These are phyloP conservation scores for Puya raimondii DNA, from an alignment of 176 grass and related monocot genomes.

Conservation along the genomic window DNA sequence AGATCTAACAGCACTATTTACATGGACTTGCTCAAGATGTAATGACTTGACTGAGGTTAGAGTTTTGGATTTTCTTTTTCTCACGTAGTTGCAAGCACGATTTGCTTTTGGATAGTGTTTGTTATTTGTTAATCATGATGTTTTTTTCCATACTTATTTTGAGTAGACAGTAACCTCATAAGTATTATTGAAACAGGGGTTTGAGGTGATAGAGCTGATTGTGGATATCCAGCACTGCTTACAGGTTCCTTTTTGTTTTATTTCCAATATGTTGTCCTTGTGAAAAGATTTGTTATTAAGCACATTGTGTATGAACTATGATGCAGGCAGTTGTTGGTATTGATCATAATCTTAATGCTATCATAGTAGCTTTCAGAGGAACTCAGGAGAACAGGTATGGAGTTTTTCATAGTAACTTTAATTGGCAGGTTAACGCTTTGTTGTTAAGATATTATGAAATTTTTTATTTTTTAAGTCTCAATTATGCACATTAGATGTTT, in stretches of 20 bases:
- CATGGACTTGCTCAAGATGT: slow-evolving; percentile 85
- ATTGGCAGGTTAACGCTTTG: slow-evolving; percentile 4
- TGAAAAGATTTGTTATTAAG: neutral
- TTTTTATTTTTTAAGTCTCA: neutral
- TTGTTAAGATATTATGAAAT: neutral
- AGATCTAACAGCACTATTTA: slow-evolving; percentile 57
- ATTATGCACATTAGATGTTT: too few species aligned
- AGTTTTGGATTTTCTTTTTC: neutral
- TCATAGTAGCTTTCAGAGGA: slow-evolving; percentile 79
- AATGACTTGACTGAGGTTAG: slow-evolving; percentile 68
- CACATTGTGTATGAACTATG: neutral
- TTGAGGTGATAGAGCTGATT: slow-evolving; percentile 73
- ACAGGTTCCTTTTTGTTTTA: slow-evolving; percentile 43
- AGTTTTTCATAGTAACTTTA: neutral
- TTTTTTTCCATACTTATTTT: slow-evolving; percentile 11
- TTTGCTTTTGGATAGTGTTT: slow-evolving; percentile 3
- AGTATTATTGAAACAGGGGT: slow-evolving; percentile 47
- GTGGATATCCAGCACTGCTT: slow-evolving; percentile 85
- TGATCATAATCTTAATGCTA: slow-evolving; percentile 59
- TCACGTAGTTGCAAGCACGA: neutral
- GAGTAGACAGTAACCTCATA: slow-evolving; percentile 1
- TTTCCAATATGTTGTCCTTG: slow-evolving; percentile 4
- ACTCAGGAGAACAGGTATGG: slow-evolving; percentile 93
- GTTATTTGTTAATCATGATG: neutral
- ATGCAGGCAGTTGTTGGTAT: slow-evolving; percentile 57